A percentile compares a stretch with the other conserved stretches of the same genome.
These are phyloP conservation scores for Lipomyces anomalus DNA, from an alignment of 805 yeast genomes.

Conservation along the genomic window DNA sequence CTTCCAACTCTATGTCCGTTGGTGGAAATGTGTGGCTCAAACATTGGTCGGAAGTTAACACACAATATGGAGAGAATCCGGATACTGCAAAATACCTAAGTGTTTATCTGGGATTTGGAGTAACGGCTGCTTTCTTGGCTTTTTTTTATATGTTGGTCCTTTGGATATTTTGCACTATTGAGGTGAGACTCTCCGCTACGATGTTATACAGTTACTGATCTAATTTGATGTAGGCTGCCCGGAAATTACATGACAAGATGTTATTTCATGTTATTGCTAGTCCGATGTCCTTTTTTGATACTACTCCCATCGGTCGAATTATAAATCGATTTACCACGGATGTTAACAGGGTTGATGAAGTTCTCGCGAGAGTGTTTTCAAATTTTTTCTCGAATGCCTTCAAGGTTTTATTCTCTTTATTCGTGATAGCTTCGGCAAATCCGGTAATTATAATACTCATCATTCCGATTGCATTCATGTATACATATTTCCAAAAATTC, in stretches of 20 bases:
- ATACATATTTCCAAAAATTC: conserved; percentile 62
- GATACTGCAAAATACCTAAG: conserved; percentile 61
- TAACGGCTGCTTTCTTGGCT: conserved; percentile 53
- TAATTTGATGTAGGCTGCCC: no score
- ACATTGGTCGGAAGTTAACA: conserved; percentile 91
- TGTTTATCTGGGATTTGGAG: conserved; percentile 70
- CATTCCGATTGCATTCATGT: conserved; percentile 60
- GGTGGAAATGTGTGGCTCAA: conserved; percentile 83
- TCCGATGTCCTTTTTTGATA: conserved; percentile 92
- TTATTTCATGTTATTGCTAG: conserved; percentile 68
- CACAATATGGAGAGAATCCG: conserved; percentile 64
- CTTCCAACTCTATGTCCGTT: conserved; percentile 23
- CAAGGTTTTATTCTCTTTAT: conserved; percentile 51
- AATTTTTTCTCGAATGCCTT: conserved; percentile 34
- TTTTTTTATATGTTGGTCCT: conserved; percentile 62
- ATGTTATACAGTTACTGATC: no score
- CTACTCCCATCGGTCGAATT: conserved; percentile 89
- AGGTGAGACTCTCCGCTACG: no score
- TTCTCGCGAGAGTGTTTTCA: conserved; percentile 38
- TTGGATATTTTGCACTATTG: conserved; percentile 77
- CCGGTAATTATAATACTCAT: conserved; percentile 75
- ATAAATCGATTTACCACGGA: conserved; percentile 87
- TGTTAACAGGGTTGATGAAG: conserved; percentile 80
- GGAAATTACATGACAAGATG: conserved; percentile 65
- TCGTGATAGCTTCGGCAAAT: conserved; percentile 76